Evolutionary conservation across 371 early-diverging fungal genomes (phyloP), one percentile per base, ranked within the genome.

Genomic region (Rhizoclosmatium hyalinum): DNA sequence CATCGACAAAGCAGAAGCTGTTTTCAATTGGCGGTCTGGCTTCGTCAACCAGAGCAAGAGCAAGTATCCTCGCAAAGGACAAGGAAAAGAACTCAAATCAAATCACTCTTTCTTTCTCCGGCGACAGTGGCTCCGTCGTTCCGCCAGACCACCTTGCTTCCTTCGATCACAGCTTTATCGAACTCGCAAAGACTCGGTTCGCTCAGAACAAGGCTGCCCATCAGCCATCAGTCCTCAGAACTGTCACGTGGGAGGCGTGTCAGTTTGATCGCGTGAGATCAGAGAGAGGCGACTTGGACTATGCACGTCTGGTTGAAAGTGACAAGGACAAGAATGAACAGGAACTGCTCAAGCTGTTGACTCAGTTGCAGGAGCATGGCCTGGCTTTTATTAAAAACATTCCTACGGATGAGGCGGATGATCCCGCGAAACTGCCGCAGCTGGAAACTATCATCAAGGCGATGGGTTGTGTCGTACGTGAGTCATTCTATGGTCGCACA

Each of bases 401-500:
- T 0, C 94, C 95, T 0, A 79, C 81, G 3, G 78, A 84, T 24
- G 87, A 90, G 44, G 80, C 87, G 45, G 80, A 73, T 46, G 17
- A 62, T 42, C 2, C 41, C 21, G 6, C 39, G 8, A 12, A 24
- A 39, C 17, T 10, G 39, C 65, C 54, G 6, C 68, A 76, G 47
- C 83, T 88, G n/a, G 88, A 88, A 77, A 47, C 79, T 6, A 88
- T 93, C 1, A 93, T 92, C 1, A 84, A 90, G 68, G 79, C 91
- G 69, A 90, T 96, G 73, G 95, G 96, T 0, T 88, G 89, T 63
- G 77, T 95, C 45, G 19, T 67, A 3, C 82, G 89, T 63, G 89
- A 93, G 47, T 93, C 95, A 0, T 94, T 96, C 77, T 96, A 96
- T 83, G 95, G 95, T 3, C 77, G 82, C 12, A 88, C 89, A 50